phyloP scores from a whole-genome alignment of 2,329 filamentous ascomycete genomes.

The Diaporthe helianthi region DNA sequence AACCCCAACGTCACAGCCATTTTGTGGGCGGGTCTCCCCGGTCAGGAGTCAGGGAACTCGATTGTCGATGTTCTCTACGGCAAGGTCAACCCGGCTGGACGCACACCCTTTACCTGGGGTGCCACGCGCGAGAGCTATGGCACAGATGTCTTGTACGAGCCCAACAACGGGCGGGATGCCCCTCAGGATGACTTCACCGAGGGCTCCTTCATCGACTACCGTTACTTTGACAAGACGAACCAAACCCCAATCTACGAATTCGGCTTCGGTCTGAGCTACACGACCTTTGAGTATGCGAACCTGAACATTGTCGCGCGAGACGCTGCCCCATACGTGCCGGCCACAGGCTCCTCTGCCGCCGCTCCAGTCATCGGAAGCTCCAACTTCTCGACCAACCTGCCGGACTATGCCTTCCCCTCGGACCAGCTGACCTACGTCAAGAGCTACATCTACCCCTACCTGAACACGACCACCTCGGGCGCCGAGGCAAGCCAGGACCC shows the following conservation, averaged over 20 bases:
- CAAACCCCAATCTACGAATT: slow-evolving; percentile 80
- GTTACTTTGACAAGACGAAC: slow-evolving; percentile 72
- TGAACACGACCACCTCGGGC: slow-evolving; percentile 67
- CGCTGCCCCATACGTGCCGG: slow-evolving; percentile 63
- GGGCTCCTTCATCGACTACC: slow-evolving; percentile 84
- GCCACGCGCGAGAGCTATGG: slow-evolving; percentile 72
- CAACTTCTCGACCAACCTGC: slow-evolving; percentile 66
- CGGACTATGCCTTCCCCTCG: slow-evolving; percentile 73
- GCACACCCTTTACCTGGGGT: slow-evolving; percentile 83
- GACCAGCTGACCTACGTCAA: slow-evolving; percentile 57
- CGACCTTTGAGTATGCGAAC: slow-evolving; percentile 77
- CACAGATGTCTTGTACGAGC: slow-evolving; percentile 68
- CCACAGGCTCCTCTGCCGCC: slow-evolving; percentile 64
- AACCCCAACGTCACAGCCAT: slow-evolving; percentile 84
- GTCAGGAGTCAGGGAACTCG: slow-evolving; percentile 82
- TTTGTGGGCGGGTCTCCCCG: slow-evolving; percentile 81
- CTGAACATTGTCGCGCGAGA: slow-evolving; percentile 61
- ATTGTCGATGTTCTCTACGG: slow-evolving; percentile 87
- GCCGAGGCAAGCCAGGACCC: slow-evolving; percentile 63
- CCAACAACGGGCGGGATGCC: slow-evolving; percentile 70
- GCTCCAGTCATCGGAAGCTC: slow-evolving; percentile 72
- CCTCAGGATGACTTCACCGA: slow-evolving; percentile 79
- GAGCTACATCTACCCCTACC: slow-evolving; percentile 73
- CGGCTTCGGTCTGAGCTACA: slow-evolving; percentile 82
- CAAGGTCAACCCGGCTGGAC: slow-evolving; percentile 76